A percentile compares a stretch with the other conserved stretches of the same genome.
These are phyloP conservation scores for Dactylorhiza incarnata DNA, from an alignment of 106 monocot genomes.

Conservation along the genomic window DNA sequence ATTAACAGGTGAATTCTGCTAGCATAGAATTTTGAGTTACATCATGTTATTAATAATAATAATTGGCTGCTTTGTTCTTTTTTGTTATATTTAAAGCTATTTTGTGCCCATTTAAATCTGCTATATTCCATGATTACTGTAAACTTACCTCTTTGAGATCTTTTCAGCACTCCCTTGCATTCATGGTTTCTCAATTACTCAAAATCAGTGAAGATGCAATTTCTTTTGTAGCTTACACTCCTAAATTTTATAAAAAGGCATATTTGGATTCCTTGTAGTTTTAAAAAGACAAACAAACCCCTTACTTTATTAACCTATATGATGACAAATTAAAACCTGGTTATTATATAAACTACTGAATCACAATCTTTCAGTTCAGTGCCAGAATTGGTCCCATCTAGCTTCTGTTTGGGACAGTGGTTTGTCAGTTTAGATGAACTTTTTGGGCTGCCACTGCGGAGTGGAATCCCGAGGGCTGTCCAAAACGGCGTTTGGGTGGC, in stretches of 20 bases:
- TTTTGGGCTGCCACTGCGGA: too few relatives aligned
- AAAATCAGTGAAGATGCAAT: not conserved
- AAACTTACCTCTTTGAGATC: too few relatives aligned
- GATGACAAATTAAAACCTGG: too few relatives aligned
- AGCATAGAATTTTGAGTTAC: not conserved
- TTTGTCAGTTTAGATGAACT: too few relatives aligned
- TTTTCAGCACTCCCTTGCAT: not conserved
- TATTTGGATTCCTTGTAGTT: not conserved
- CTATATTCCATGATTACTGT: not conserved
- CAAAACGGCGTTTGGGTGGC: too few relatives aligned
- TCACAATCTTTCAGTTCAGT: too few relatives aligned
- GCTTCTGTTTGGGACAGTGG: too few relatives aligned
- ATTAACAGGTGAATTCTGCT: constrained; percentile 36
- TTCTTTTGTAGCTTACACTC: not conserved
- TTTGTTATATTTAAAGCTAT: not conserved
- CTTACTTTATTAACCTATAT: too few relatives aligned
- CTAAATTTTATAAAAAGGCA: not conserved
- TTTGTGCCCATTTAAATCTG: not conserved
- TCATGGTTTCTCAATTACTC: not conserved
- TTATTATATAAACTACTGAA: too few relatives aligned
- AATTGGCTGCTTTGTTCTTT: not conserved
- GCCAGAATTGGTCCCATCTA: too few relatives aligned
- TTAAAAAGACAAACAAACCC: not conserved
- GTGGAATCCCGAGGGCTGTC: too few relatives aligned
- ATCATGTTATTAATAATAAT: not conserved